These are phyloP conservation scores for Penicillium pancosmium DNA, from an alignment of 495 filamentous ascomycete genomes.

Conservation along the genomic window DNA sequence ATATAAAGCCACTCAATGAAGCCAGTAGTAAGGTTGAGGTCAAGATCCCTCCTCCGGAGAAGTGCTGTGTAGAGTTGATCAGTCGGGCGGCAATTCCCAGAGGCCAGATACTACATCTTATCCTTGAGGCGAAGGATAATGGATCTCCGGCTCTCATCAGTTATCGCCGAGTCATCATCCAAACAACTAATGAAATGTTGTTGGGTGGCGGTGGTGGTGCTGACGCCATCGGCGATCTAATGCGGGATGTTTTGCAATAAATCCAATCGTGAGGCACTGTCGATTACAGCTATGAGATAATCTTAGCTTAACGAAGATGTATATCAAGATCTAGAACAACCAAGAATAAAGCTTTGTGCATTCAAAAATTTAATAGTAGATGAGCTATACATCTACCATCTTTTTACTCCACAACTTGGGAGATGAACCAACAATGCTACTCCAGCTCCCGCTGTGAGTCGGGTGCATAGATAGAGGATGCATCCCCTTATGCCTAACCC, in stretches of 20 bases:
- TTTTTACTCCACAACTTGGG: constrained; percentile 17
- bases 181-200: constrained; percentile 31
- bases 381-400: constrained; percentile 14
- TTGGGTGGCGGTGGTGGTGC: constrained; percentile 14
- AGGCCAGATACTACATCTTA: constrained; percentile 36
- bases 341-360: neutral
- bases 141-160: constrained; percentile 37
- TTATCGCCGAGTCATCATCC: constrained; percentile 45
- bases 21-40: constrained; percentile 31
- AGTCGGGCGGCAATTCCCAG: constrained; percentile 29
- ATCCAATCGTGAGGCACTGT: neutral
- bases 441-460: constrained; percentile 16
- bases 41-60: constrained; percentile 36
- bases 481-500: constrained; percentile 17
- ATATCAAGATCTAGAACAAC: neutral
- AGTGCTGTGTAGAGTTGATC: constrained; percentile 35
- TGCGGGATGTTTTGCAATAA: constrained; percentile 12
- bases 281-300: neutral
- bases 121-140: constrained; percentile 45
- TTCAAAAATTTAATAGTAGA: neutral
- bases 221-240: constrained; percentile 14
- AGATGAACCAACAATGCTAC: constrained; percentile 14
- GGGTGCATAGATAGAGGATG: constrained; percentile 27
- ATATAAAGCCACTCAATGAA: constrained; percentile 30
- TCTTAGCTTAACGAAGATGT: neutral